Conservation (phyloP, 768 basidiomycete species). For the Tricholoma terreum region DNA sequence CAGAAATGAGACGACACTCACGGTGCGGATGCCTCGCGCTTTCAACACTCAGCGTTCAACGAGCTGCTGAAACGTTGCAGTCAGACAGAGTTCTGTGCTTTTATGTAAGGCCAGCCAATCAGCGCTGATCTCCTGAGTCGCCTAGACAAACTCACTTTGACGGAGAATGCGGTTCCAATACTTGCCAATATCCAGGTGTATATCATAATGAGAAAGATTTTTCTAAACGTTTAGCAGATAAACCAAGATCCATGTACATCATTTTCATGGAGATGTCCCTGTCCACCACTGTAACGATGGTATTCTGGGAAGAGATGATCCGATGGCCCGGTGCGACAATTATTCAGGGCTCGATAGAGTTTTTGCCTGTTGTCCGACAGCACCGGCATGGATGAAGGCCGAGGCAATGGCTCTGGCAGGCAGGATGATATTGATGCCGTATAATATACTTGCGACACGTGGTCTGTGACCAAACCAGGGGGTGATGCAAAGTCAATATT, state of each 20-base stretch:
- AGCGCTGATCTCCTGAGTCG: conserved; percentile 7
- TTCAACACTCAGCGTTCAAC: conserved; percentile 1
- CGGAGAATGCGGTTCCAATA: conserved; percentile 14
- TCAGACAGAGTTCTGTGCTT: conserved; percentile 6
- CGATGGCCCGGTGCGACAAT: conserved; percentile 2
- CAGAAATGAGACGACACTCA: conserved; percentile 16
- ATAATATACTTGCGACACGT: not conserved
- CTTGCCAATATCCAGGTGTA: too few relatives aligned
- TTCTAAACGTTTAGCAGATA: too few relatives aligned
- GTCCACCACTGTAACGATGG: conserved; percentile 2
- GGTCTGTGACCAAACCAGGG: conserved; percentile 13
- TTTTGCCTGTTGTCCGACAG: conserved; percentile 19
- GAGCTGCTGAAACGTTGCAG: conserved; percentile 13
- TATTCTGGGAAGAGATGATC: not conserved
- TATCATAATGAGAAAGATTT: too few relatives aligned
- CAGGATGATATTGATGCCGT: conserved; percentile 8
- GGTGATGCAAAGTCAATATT: conserved; percentile 7
- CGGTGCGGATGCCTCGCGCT: conserved; percentile 4
- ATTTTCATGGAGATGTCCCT: too few relatives aligned
- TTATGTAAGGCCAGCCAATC: conserved; percentile 19
- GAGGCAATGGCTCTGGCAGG: conserved; percentile 5
- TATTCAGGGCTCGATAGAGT: conserved; percentile 19
- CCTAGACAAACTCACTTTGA: conserved; percentile 14
- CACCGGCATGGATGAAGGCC: conserved; percentile 7
- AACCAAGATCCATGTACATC: too few relatives aligned